Evolutionary conservation across 176 grass and related monocot genomes (phyloP).

Genomic region (Phoenix dactylifera): DNA sequence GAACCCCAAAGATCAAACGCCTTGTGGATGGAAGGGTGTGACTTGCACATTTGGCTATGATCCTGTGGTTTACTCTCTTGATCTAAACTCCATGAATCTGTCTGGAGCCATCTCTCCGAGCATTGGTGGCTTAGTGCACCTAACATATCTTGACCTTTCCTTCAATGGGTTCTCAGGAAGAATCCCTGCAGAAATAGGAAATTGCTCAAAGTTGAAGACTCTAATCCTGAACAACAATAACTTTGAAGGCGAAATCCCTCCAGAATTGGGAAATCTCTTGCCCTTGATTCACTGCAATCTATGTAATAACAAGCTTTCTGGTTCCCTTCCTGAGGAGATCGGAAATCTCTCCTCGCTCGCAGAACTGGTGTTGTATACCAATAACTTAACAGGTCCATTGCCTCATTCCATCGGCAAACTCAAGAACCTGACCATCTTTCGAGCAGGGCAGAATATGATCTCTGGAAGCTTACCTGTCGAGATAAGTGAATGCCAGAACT

Average conservation of each 20-base stretch:
- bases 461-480: constrained; percentile 72
- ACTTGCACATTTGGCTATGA: constrained; percentile 34
- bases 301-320: constrained; percentile 82
- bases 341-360: constrained; percentile 60
- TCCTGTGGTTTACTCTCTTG: constrained; percentile 35
- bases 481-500: constrained; percentile 66
- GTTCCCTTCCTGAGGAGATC: constrained; percentile 62
- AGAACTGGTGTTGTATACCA: constrained; percentile 81
- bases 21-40: constrained; percentile 73
- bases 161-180: constrained; percentile 57
- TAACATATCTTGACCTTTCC: constrained; percentile 62
- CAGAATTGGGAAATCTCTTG: constrained; percentile 56
- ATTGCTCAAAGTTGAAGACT: constrained; percentile 40
- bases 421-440: constrained; percentile 63
- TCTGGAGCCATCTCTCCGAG: constrained; percentile 48
- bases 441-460: constrained; percentile 79
- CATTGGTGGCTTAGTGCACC: constrained; percentile 51
- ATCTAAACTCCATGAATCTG: constrained; percentile 70
- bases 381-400: constrained; percentile 73
- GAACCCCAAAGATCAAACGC: constrained; percentile 35
- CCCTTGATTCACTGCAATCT: constrained; percentile 50
- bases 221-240: constrained; percentile 71
- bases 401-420: constrained; percentile 59
- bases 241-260: constrained; percentile 43
- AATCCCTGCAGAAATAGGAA: constrained; percentile 65